Base-by-base conservation (phyloP, 2,329 filamentous ascomycete species). In the Myriosclerotinia duriaeana region DNA sequence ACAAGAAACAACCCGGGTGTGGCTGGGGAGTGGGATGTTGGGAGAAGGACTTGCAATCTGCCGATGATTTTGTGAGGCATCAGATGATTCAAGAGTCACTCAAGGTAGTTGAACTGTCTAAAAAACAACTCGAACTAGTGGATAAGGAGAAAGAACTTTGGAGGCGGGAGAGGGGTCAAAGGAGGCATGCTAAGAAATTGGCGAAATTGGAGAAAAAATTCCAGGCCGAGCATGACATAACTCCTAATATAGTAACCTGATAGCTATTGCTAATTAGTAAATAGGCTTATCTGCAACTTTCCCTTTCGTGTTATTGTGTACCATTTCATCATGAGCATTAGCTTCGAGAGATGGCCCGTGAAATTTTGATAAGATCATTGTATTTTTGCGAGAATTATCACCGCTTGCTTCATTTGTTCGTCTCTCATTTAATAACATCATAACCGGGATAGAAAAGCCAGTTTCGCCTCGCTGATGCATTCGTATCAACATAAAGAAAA, bases 101-200 rank as follows among this genome's bases (percentile, higher is more conserved):
- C 55, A 79, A 73, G 73, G 82, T 85, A 80, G 75, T 79, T 69
- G 74, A 36, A 14, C 14, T 66, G 7, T 66, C 64, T 22, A 22
- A 42, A 26, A 26, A 26, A 36, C 64, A 66, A 61, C 46, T 66
- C 68, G 40, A 79, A 85, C 68, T 67, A 40, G 77, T 84, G 36
- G 79, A 83, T 65, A 67, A 78, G 70, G 84, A 86, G 76, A 79
- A 72, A 64, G 76, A 74, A 67, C 66, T 84, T 65, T 79, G 77
- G 70, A 73, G 78, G 46, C 26, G 66, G 40, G 74, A 74, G 66
- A 73, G 69, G 69, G 76, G 64, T 79, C 64, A 71, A 53, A 71
- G 71, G 67, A 71, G 60, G 66, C 58, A 68, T 48, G 59, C 53
- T 26, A 70, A 71, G 64, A 69, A 68, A 42, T 46, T 58, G 48